Evolutionary conservation across 140 eudicot species (phyloP).

Genomic region (Anethum foeniculum): DNA sequence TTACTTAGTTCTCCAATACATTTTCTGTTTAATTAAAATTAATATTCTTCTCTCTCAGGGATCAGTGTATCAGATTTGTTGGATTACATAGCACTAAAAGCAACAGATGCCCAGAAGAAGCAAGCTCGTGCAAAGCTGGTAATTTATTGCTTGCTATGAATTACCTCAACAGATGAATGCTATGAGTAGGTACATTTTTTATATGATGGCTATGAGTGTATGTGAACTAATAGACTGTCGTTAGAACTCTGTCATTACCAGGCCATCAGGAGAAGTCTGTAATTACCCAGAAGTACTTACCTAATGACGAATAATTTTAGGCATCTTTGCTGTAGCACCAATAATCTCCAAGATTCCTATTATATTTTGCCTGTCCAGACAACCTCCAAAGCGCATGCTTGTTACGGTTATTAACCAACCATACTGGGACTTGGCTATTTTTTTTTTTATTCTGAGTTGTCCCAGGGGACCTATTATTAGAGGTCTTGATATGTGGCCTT

Average conservation of each 20-base stretch:
- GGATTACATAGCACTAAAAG: conserved; percentile 87
- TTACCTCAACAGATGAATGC: too few species aligned
- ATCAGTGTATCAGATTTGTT: conserved; percentile 87
- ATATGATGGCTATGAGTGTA: not conserved
- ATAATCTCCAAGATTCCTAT: not conserved
- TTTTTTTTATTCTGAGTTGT: not conserved
- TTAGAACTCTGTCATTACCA: not conserved
- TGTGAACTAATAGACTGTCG: not conserved
- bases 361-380: not conserved
- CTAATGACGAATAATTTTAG: not conserved
- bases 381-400: not conserved
- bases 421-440: not conserved
- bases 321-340: not conserved
- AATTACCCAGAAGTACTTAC: not conserved
- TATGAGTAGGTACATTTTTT: not conserved
- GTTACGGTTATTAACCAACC: not conserved
- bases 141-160: conserved; percentile 3
- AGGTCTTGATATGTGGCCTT: not conserved
- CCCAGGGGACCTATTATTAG: not conserved
- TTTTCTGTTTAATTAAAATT: not conserved
- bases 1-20: not conserved
- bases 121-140: conserved; percentile 94
- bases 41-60: conserved; percentile 10
- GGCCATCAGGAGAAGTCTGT: too few species aligned
- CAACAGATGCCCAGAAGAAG: conserved; percentile 89